Percentiles rank a stretch among this genome's conserved stretches.
phyloP scores from a whole-genome alignment of 116 monocot genomes.

The Phalaenopsis hybrid region DNA sequence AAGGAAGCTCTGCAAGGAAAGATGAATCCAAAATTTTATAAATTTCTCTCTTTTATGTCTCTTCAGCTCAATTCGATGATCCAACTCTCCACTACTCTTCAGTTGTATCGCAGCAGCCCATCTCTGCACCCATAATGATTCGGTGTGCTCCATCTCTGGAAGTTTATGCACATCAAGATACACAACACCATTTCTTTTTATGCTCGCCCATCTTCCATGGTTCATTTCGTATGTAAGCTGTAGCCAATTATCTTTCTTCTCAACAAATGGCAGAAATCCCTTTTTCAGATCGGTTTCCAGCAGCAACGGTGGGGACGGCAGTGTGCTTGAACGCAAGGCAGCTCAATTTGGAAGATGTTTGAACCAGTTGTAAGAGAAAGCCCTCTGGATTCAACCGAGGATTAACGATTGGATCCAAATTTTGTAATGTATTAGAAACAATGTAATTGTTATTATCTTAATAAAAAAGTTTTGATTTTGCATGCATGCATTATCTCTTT shows the following conservation, averaged over 20 bases:
- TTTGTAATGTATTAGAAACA: too few relatives aligned
- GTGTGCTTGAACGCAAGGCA: too few relatives aligned
- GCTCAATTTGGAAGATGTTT: too few relatives aligned
- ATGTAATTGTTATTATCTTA: too few relatives aligned
- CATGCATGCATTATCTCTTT: too few relatives aligned
- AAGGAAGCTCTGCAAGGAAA: conserved; percentile 86
- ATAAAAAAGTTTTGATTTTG: too few relatives aligned
- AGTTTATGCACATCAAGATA: conserved; percentile 99
- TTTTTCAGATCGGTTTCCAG: conserved; percentile 72
- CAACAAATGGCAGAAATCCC: conserved; percentile 87
- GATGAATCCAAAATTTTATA: conserved; percentile 97
- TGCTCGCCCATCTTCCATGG: conserved; percentile 99
- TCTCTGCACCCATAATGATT: conserved; percentile 92
- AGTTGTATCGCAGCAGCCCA: conserved; percentile 93
- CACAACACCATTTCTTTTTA: conserved; percentile 79
- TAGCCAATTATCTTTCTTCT: conserved; percentile 92
- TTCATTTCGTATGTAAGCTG: conserved; percentile 88
- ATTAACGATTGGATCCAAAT: too few relatives aligned
- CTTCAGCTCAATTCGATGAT: too few relatives aligned
- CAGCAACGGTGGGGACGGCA: too few relatives aligned
- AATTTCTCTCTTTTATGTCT: conserved; percentile 95
- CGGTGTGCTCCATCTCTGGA: conserved; percentile 96
- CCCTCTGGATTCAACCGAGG: too few relatives aligned
- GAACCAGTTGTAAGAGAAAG: too few relatives aligned
- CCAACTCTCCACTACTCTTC: conserved; percentile 82